These are phyloP conservation scores for Starmerella floris DNA, from an alignment of 805 yeast species.

Conservation along the genomic window DNA sequence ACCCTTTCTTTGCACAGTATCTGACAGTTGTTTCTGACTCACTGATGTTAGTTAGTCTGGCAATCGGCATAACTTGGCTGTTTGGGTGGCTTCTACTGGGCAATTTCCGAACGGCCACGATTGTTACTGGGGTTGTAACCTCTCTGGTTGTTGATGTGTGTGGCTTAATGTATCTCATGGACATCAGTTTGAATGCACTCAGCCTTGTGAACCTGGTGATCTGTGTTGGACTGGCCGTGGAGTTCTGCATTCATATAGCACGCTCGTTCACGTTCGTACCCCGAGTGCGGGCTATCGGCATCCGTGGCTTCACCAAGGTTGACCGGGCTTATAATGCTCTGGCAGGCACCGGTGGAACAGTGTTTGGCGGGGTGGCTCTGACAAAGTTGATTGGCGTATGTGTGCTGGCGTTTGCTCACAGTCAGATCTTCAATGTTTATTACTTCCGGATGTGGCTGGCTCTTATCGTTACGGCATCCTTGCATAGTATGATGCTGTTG, in stretches of 20 bases:
- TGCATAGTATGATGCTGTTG: conserved; percentile 64
- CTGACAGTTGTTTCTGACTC: conserved; percentile 50
- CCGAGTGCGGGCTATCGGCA: conserved; percentile 25
- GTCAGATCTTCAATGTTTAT: conserved; percentile 79
- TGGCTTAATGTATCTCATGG: conserved; percentile 66
- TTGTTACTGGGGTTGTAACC: conserved; percentile 44
- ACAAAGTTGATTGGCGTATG: conserved; percentile 81
- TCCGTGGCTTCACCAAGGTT: conserved; percentile 23
- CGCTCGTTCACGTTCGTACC: conserved; percentile 53
- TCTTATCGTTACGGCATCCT: conserved; percentile 58
- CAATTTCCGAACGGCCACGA: conserved; percentile 44
- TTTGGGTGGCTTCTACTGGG: conserved; percentile 52
- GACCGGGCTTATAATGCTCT: conserved; percentile 44
- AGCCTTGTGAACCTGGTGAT: conserved; percentile 78
- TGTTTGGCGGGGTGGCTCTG: conserved; percentile 76
- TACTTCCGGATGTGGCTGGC: conserved; percentile 93
- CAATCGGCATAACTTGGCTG: conserved; percentile 16
- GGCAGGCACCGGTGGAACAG: conserved; percentile 74
- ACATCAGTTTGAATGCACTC: conserved; percentile 73
- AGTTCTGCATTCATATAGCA: conserved; percentile 79
- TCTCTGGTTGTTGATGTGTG: conserved; percentile 61
- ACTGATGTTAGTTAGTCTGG: conserved; percentile 34
- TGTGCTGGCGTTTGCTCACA: conserved; percentile 74
- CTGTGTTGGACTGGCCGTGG: conserved; percentile 89
- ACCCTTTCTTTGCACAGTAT: conserved; percentile 86